phyloP scores from a whole-genome alignment of 78 protist species.

The Protostelium mycophagum region DNA sequence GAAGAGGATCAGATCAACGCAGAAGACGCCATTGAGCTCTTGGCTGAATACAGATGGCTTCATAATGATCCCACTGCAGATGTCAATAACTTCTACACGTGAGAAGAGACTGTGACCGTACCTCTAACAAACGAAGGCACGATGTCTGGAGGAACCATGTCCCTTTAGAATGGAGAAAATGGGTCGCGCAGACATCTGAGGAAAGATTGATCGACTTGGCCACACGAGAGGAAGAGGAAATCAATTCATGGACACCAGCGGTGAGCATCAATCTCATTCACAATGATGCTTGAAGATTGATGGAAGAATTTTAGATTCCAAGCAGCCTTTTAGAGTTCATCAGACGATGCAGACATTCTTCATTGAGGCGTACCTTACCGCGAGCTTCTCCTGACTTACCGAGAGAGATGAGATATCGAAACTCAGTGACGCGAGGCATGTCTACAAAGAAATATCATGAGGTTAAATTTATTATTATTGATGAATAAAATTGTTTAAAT shows the following conservation, averaged over 20 bases:
- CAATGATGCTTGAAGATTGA: too few species aligned
- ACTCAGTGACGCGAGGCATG: neutral
- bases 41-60: neutral
- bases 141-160: neutral
- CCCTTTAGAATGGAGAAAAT: neutral
- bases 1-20: too few species aligned
- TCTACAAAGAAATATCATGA: neutral
- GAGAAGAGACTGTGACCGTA: neutral
- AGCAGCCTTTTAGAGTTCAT: neutral
- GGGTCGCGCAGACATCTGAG: neutral
- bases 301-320: neutral
- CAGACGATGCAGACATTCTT: neutral
- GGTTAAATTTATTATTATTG: too few species aligned
- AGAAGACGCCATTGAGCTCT: too few species aligned
- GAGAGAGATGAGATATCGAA: neutral
- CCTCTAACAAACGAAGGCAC: neutral
- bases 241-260: neutral
- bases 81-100: neutral
- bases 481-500: too few species aligned
- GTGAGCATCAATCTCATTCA: neutral
- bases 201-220: neutral
- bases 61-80: neutral
- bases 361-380: neutral
- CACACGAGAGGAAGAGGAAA: neutral
- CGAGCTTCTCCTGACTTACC: neutral